A percentile compares a stretch with the other conserved stretches of the same genome.
phyloP scores from a whole-genome alignment of 2,329 filamentous ascomycete species.

The Epichloe typhina region DNA sequence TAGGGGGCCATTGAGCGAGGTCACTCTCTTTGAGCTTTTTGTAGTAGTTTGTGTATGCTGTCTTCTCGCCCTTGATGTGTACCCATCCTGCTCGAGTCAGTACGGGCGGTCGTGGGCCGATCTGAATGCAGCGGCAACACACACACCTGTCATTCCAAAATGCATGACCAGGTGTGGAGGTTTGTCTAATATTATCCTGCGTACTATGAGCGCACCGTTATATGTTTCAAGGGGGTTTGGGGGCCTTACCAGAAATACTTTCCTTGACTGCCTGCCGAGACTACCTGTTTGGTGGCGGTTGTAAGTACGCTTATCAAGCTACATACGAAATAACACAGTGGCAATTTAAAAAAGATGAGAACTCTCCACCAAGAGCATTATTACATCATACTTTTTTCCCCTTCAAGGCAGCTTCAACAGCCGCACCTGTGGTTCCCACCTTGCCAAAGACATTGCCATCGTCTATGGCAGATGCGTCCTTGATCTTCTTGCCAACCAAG shows the following conservation, averaged over 20 bases:
- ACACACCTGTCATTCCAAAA: constrained; percentile 55
- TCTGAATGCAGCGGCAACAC: neutral
- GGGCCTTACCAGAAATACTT: constrained; percentile 84
- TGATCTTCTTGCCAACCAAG: constrained; percentile 72
- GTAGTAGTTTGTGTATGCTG: constrained; percentile 72
- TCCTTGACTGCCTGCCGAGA: constrained; percentile 68
- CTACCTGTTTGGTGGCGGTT: constrained; percentile 24
- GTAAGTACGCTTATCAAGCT: neutral
- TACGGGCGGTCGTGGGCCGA: neutral
- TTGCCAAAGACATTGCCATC: constrained; percentile 86
- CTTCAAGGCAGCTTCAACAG: constrained; percentile 59
- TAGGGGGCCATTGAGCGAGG: constrained; percentile 66
- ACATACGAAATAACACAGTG: neutral
- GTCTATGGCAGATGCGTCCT: constrained; percentile 56
- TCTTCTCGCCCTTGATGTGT: constrained; percentile 67
- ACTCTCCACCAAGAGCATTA: no score
- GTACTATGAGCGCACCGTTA: constrained; percentile 4
- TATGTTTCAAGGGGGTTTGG: constrained; percentile 17
- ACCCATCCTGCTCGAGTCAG: constrained; percentile 52
- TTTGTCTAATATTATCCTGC: constrained; percentile 46
- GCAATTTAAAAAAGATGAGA: no score
- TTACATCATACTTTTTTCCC: constrained; percentile 47
- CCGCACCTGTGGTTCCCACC: constrained; percentile 63
- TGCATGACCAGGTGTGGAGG: constrained; percentile 84
- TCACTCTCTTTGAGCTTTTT: constrained; percentile 51